Percentiles rank a stretch among this genome's conserved stretches.
phyloP scores from a whole-genome alignment of 441 rosid genomes.

The Croton setiger region DNA sequence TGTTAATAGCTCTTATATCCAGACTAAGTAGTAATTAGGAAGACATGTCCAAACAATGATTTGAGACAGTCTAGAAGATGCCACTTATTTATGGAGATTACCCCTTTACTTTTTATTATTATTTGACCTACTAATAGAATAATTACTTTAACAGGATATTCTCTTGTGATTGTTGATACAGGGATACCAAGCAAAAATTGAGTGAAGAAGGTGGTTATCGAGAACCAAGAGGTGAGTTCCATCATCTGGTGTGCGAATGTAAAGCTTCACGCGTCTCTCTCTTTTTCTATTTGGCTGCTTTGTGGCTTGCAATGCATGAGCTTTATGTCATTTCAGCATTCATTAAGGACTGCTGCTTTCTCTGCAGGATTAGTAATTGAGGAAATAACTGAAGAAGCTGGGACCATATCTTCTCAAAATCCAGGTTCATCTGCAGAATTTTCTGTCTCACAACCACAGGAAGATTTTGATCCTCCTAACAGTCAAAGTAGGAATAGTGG shows the following conservation, averaged over 20 bases:
- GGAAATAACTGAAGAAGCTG: conserved; percentile 70
- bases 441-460: conserved; percentile 31
- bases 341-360: conserved; percentile 17
- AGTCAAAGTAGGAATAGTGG: conserved; percentile 21
- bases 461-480: conserved; percentile 19
- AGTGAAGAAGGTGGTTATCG: conserved; percentile 48
- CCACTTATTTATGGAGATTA: too few relatives aligned
- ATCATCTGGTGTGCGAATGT: conserved; percentile 1
- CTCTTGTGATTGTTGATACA: conserved; percentile 28
- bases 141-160: too few relatives aligned
- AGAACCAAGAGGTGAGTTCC: conserved; percentile 46
- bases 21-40: too few relatives aligned
- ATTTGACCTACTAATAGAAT: too few relatives aligned
- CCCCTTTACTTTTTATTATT: too few relatives aligned
- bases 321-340: conserved; percentile 2
- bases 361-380: conserved; percentile 63
- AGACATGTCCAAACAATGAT: too few relatives aligned
- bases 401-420: conserved; percentile 31
- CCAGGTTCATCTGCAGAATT: conserved; percentile 31
- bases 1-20: too few relatives aligned
- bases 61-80: too few relatives aligned
- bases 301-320: not conserved
- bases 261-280: too few relatives aligned
- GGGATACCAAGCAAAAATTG: conserved; percentile 63
- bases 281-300: not conserved